These are phyloP conservation scores for Teunomyces lycoperdinae DNA, from an alignment of 805 yeast species.

Conservation along the genomic window DNA sequence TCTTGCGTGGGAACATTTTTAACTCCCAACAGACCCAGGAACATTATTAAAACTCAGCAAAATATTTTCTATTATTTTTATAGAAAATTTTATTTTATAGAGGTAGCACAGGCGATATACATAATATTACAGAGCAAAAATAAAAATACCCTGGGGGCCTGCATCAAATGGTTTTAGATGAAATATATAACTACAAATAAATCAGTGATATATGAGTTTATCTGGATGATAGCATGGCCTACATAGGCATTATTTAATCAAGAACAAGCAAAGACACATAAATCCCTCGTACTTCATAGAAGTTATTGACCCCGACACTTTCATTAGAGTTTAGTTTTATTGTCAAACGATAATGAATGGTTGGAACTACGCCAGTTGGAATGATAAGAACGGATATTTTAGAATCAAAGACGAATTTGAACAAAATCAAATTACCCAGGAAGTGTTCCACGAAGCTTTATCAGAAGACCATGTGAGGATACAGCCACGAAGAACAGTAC, in stretches of 20 bases:
- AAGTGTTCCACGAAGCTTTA: not conserved
- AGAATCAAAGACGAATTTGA: not conserved
- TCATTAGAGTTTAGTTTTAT: not conserved
- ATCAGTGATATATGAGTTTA: not conserved
- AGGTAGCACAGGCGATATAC: not conserved
- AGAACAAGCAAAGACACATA: not conserved
- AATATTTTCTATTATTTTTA: not conserved
- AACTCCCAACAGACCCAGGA: not conserved
- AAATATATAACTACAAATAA: slow-evolving; percentile 1
- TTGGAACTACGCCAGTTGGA: slow-evolving; percentile 6
- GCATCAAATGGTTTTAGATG: not conserved
- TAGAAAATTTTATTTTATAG: not conserved
- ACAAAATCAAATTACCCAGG: not conserved
- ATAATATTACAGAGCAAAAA: not conserved
- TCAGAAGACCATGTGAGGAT: not conserved
- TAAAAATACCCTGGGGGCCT: not conserved
- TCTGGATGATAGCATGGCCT: not conserved
- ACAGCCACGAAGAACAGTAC: not conserved
- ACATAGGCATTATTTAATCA: not conserved
- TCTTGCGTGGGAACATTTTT: not conserved
- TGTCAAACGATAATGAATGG: slow-evolving; percentile 2
- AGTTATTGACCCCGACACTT: not conserved
- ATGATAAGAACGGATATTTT: slow-evolving; percentile 3
- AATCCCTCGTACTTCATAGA: not conserved
- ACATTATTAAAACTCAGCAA: not conserved